A percentile compares a stretch with the other conserved stretches of the same genome.
Evolutionary conservation across 495 filamentous ascomycete species (phyloP).

Genomic region (Saxophila tyrrhenica): DNA sequence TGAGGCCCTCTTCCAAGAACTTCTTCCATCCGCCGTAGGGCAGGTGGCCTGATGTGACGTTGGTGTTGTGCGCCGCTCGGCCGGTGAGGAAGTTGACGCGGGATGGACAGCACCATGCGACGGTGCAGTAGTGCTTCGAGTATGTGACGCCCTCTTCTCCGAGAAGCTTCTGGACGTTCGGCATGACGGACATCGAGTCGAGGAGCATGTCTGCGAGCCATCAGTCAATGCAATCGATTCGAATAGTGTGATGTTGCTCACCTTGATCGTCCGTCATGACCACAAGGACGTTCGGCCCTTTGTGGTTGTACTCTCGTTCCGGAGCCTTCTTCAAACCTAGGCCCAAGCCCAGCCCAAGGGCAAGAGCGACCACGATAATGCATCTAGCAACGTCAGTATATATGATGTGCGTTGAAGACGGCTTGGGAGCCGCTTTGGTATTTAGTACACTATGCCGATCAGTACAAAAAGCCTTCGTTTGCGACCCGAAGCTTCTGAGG

Average conservation of each 20-base stretch:
- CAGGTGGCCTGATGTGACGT: conserved; percentile 51
- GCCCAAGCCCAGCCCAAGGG: background rate
- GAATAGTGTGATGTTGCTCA: background rate
- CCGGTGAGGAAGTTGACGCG: conserved; percentile 39
- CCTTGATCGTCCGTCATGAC: conserved; percentile 25
- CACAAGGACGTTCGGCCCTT: conserved; percentile 20
- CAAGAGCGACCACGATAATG: background rate
- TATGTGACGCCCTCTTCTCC: conserved; percentile 17
- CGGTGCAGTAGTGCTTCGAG: conserved; percentile 20
- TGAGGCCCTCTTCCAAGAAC: conserved; percentile 51
- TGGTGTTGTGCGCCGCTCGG: conserved; percentile 58
- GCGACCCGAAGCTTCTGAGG: no score
- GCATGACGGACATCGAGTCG: conserved; percentile 2
- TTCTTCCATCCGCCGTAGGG: conserved; percentile 47
- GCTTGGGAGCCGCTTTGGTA: no score
- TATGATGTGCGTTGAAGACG: background rate
- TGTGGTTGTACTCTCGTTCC: background rate
- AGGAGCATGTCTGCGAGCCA: background rate
- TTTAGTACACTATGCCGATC: no score
- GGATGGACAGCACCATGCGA: conserved; percentile 24
- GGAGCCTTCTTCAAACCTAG: background rate
- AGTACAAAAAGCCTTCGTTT: no score
- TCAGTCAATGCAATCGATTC: background rate
- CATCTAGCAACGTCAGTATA: background rate
- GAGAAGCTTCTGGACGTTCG: conserved; percentile 12